Evolutionary conservation across 768 basidiomycete genomes (phyloP).

Genomic region (Lactifluus echinatus): DNA sequence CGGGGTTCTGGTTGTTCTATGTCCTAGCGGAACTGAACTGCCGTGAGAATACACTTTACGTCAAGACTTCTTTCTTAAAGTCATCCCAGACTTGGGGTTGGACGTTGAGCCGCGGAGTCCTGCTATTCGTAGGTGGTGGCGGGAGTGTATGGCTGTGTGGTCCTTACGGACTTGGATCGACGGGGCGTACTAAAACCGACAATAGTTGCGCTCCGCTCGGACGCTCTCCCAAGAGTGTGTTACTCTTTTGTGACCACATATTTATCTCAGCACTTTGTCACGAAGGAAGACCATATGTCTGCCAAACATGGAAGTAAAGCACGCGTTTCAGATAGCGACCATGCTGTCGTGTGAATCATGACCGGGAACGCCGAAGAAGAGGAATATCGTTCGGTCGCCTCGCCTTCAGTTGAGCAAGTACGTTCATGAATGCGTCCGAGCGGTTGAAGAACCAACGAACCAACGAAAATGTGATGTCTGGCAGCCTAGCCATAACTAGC

Average conservation of each 20-base stretch:
- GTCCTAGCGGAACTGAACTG: not conserved
- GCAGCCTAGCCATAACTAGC: not conserved
- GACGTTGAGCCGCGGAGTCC: slow-evolving; percentile 4
- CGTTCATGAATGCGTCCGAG: not conserved
- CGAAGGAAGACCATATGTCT: not conserved
- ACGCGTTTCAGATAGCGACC: not conserved
- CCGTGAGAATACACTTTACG: slow-evolving; percentile 10
- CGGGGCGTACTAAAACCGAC: not conserved
- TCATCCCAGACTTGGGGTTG: not conserved
- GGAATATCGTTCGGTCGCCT: not conserved
- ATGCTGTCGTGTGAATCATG: not conserved
- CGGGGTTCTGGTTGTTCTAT: not conserved
- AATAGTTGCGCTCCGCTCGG: not conserved
- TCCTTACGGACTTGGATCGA: not conserved
- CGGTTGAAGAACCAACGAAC: not conserved
- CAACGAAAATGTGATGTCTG: not conserved
- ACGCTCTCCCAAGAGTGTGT: not conserved
- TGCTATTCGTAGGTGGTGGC: not conserved
- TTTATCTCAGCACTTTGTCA: not conserved
- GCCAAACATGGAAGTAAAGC: not conserved
- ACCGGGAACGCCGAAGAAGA: not conserved
- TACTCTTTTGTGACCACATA: no score
- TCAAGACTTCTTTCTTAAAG: slow-evolving; percentile 3
- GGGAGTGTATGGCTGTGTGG: not conserved
- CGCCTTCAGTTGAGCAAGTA: not conserved